Percentiles rank a stretch among this genome's conserved stretches.
Conservation (phyloP, 306 rosid genomes). For the Cucurbita moschata region DNA sequence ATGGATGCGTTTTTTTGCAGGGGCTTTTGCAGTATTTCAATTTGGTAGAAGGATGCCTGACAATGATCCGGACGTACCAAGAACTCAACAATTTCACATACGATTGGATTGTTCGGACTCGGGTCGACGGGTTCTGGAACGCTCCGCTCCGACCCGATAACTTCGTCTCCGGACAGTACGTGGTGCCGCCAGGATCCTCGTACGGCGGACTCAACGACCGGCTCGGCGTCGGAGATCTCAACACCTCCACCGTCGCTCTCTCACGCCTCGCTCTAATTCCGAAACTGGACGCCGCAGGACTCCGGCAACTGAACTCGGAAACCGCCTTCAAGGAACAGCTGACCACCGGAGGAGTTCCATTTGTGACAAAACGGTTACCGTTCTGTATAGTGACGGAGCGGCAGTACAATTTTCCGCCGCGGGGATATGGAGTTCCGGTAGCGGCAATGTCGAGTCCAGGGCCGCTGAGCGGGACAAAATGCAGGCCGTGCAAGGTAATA, state of each 20-base stretch:
- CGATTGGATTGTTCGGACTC: slow-evolving; percentile 84
- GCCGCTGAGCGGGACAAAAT: slow-evolving; percentile 69
- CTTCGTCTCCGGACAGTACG: slow-evolving; percentile 36
- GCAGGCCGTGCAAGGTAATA: slow-evolving; percentile 56
- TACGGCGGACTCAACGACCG: slow-evolving; percentile 84
- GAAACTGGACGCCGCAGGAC: slow-evolving; percentile 37
- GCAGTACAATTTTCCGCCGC: slow-evolving; percentile 47
- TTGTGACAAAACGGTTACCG: slow-evolving; percentile 30
- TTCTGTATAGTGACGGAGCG: slow-evolving; percentile 78
- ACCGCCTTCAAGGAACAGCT: slow-evolving; percentile 68
- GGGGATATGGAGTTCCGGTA: slow-evolving; percentile 61
- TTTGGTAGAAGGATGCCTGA: slow-evolving; percentile 72
- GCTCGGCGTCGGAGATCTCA: slow-evolving; percentile 61
- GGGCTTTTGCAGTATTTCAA: slow-evolving; percentile 74
- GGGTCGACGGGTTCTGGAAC: slow-evolving; percentile 85
- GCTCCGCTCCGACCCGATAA: slow-evolving; percentile 41
- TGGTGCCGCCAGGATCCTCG: slow-evolving; percentile 69
- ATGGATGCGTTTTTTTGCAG: slow-evolving; percentile 6
- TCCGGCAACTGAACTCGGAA: slow-evolving; percentile 56
- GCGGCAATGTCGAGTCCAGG: slow-evolving; percentile 62
- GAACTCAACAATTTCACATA: slow-evolving; percentile 36
- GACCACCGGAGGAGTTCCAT: slow-evolving; percentile 22
- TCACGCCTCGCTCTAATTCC: slow-evolving; percentile 60
- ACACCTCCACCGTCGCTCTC: slow-evolving; percentile 47
- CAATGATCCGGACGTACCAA: slow-evolving; percentile 40